These are phyloP conservation scores for Paecilomyces sp. DNA, from an alignment of 2,329 filamentous ascomycete species.

Conservation along the genomic window DNA sequence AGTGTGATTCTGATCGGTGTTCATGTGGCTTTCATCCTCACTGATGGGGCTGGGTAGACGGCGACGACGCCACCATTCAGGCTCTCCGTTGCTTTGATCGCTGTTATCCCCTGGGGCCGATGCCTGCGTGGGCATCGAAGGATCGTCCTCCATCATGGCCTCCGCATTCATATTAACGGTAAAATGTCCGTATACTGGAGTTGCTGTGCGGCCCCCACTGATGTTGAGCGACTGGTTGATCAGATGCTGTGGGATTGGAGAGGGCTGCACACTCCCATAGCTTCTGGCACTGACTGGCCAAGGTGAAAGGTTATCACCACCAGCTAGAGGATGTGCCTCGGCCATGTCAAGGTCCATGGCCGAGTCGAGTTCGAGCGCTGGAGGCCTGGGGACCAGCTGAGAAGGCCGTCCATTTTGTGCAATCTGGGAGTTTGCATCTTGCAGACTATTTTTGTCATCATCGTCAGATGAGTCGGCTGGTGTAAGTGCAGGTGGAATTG, in stretches of 20 bases:
- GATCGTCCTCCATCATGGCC: constrained; percentile 6
- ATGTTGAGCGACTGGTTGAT: constrained; percentile 24
- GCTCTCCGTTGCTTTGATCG: constrained; percentile 6
- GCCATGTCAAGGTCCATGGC: constrained; percentile 24
- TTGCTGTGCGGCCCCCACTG: constrained; percentile 19
- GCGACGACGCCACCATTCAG: constrained; percentile 14
- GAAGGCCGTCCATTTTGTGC: constrained; percentile 1
- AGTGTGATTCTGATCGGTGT: not conserved
- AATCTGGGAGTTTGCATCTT: constrained; percentile 4
- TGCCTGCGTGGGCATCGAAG: not conserved
- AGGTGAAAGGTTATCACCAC: constrained; percentile 12
- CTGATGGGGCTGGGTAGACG: constrained; percentile 35
- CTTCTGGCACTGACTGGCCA: constrained; percentile 13
- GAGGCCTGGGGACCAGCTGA: constrained; percentile 4
- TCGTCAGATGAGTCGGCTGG: constrained; percentile 31
- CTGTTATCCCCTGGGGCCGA: not conserved
- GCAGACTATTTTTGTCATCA: constrained; percentile 10
- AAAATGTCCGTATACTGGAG: constrained; percentile 23
- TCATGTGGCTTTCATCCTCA: constrained; percentile 20
- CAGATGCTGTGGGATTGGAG: constrained; percentile 22
- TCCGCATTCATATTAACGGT: constrained; percentile 13
- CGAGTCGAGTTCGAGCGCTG: constrained; percentile 5
- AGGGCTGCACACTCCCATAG: constrained; percentile 15
- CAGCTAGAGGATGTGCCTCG: constrained; percentile 10
- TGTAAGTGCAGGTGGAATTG: constrained; percentile 21